Conservation (phyloP, 306 rosid species). For the Vigna radiata region DNA sequence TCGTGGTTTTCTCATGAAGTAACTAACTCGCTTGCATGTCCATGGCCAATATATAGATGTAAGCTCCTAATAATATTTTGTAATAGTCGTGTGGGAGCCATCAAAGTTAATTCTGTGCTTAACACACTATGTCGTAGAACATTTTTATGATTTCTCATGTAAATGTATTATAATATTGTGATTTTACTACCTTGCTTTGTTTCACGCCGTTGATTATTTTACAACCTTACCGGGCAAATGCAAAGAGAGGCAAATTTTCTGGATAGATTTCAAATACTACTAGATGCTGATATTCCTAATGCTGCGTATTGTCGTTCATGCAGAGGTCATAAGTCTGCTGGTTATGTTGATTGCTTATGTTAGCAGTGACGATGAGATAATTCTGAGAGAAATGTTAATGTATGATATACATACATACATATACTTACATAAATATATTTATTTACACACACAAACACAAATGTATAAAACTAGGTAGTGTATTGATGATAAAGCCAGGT, state of each 20-base stretch:
- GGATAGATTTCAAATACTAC: background rate
- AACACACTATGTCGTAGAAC: background rate
- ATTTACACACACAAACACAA: no score
- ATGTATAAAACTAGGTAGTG: background rate
- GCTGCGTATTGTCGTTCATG: background rate
- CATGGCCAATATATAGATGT: constrained; percentile 31
- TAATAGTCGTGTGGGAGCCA: background rate
- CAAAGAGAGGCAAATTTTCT: background rate
- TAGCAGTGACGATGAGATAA: constrained; percentile 18
- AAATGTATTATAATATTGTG: constrained; percentile 14
- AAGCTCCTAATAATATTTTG: constrained; percentile 27
- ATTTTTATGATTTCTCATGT: constrained; percentile 10
- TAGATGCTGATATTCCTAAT: background rate
- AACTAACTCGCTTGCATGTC: constrained; percentile 28
- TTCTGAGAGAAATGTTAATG: background rate
- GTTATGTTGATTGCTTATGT: background rate
- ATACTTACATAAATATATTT: no score
- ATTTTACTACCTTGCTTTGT: constrained; percentile 1
- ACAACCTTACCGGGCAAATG: background rate
- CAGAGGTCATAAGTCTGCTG: background rate
- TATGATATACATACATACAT: background rate
- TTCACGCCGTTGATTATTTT: background rate
- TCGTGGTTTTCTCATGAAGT: constrained; percentile 28
- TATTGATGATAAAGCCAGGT: constrained; percentile 27
- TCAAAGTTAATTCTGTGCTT: constrained; percentile 20